Conservation (phyloP, 495 filamentous ascomycete genomes). For the Aspergillus egyptiacus region DNA sequence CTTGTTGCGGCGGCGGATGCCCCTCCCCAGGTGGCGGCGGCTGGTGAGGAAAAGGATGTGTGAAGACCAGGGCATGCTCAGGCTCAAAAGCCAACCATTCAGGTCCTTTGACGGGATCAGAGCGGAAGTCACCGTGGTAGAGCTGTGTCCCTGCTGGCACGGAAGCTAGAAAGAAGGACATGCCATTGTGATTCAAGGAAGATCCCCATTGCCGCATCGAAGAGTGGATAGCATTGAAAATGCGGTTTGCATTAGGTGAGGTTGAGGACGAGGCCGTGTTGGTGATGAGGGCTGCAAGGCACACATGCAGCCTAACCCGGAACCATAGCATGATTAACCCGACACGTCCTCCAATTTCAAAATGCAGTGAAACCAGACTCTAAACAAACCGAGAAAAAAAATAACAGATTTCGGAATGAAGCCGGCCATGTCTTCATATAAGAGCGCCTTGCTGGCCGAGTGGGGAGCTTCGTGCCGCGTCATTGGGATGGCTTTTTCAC, state of each 20-base stretch:
- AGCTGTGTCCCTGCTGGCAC: conserved; percentile 55
- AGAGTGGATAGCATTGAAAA: conserved; percentile 62
- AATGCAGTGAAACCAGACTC: neutral
- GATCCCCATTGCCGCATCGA: conserved; percentile 68
- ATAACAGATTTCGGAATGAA: neutral
- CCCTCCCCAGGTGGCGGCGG: conserved; percentile 13
- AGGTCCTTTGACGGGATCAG: conserved; percentile 38
- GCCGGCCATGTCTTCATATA: neutral
- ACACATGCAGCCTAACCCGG: conserved; percentile 2
- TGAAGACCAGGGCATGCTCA: conserved; percentile 58
- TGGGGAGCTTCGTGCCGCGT: neutral
- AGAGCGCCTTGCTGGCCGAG: neutral
- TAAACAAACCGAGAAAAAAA: neutral
- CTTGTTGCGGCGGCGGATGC: neutral
- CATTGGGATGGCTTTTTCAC: neutral
- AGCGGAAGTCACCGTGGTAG: conserved; percentile 50
- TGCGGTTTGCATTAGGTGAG: conserved; percentile 47
- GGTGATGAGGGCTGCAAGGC: conserved; percentile 5
- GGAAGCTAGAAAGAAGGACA: conserved; percentile 55
- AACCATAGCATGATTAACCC: neutral
- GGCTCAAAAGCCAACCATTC: conserved; percentile 71
- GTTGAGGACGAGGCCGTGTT: neutral
- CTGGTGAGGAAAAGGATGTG: conserved; percentile 16
- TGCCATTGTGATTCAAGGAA: conserved; percentile 62
- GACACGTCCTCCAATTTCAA: neutral